Evolutionary conservation across 352 stramenopile genomes (phyloP).

Genomic region (Globisporangium cystogenes): DNA sequence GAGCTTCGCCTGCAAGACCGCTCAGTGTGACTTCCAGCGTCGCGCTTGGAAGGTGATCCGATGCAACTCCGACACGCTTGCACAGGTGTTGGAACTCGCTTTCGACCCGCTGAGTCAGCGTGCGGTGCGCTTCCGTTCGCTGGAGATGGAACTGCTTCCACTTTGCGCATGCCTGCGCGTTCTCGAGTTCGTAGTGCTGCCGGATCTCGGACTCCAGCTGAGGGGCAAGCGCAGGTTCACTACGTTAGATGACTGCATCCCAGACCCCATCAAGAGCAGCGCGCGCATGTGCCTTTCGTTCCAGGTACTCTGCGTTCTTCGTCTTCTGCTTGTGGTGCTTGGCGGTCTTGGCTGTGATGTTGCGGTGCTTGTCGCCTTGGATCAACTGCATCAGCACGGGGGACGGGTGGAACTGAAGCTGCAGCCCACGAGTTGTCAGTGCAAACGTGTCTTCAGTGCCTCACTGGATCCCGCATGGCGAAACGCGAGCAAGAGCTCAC

Average conservation of each 20-base stretch:
- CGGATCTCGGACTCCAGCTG: constrained; percentile 55
- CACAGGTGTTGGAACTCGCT: constrained; percentile 24
- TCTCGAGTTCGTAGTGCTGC: constrained; percentile 52
- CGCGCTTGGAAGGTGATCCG: neutral
- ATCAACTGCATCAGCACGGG: constrained; percentile 41
- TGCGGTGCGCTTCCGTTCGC: constrained; percentile 11
- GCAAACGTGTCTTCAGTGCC: neutral
- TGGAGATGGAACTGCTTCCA: constrained; percentile 51
- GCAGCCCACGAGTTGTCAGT: neutral
- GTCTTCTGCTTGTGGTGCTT: constrained; percentile 24
- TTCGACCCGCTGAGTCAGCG: constrained; percentile 25
- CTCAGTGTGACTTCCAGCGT: neutral
- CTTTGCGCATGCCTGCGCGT: constrained; percentile 34
- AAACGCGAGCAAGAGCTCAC: too few species aligned
- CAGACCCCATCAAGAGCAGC: neutral
- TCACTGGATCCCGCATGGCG: too few species aligned
- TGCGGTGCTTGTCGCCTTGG: constrained; percentile 23
- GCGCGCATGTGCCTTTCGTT: constrained; percentile 29
- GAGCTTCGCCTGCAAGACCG: neutral
- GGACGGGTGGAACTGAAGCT: constrained; percentile 55
- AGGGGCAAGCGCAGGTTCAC: neutral
- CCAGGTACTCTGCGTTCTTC: constrained; percentile 42
- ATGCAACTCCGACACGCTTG: neutral
- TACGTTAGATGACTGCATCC: too few species aligned
- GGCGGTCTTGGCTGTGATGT: constrained; percentile 8